Evolutionary conservation across 768 basidiomycete species (phyloP), one percentile per base, ranked within the genome.

Genomic region (Amanita rubescens): DNA sequence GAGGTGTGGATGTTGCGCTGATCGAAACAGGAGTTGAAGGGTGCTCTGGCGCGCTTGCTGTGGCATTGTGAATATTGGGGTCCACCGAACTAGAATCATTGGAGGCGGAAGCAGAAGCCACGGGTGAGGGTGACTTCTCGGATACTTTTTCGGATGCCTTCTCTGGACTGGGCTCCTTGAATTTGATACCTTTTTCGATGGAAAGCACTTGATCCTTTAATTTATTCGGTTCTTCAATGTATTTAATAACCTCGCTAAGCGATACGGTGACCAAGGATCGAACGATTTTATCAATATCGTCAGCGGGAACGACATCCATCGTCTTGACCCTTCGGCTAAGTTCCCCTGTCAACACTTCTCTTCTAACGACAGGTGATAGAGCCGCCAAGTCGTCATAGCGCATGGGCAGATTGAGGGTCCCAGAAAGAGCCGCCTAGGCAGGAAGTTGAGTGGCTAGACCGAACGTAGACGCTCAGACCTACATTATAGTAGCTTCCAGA

Each of bases 401-500:
- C 82, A 91, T 87, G 0, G 90, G 85, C 15, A 92, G 65, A 63
- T 85, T 89, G 35, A 90, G 75, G 0, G 83, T 90, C 14, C 90
- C 91, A 5, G 83, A 71, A 5, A 92, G 75, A 3, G 91, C 90
- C 55, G 90, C 90, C 90, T 92, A 53, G 20, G 14, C 35, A 39
- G 43, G 32, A 30, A 37, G 34, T 25, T 54, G 17, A 50, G 51
- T 30, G 62, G 19, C 12, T 35, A 55, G 30, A 39, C 53, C 38
- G n/a, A n/a, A 53, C 55, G 50, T 49, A 30, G 30, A 17, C 35
- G 27, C 34, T 19, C 20, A 19, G 20, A 58, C 78, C 55, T 61
- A 90, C 90, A 62, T 88, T 85, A 61, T 85, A 93, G 66, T 92
- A 93, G 63, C 90, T 92, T 4, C 89, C 91, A 37, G 87, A 89